A percentile compares a stretch with the other conserved stretches of the same genome.
These are phyloP conservation scores for Phytophthora uliginosa DNA, from an alignment of 352 stramenopile genomes.

Conservation along the genomic window DNA sequence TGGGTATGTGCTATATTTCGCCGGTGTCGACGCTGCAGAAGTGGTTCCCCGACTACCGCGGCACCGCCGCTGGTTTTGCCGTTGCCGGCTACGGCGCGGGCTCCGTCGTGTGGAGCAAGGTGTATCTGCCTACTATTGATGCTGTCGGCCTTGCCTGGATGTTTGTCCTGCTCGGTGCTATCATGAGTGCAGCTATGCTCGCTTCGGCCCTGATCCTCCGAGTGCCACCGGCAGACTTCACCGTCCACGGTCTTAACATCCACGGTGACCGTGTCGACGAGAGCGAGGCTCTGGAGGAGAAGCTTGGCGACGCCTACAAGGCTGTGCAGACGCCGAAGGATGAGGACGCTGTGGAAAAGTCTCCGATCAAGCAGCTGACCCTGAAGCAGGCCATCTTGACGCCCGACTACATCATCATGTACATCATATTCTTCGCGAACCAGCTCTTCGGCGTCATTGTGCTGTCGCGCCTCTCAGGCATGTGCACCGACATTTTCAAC, in stretches of 20 bases:
- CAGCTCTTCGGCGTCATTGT: constrained; percentile 75
- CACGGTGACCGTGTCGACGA: constrained; percentile 60
- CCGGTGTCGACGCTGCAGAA: constrained; percentile 74
- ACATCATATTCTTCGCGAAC: constrained; percentile 76
- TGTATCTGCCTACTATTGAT: constrained; percentile 62
- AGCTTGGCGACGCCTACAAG: constrained; percentile 55
- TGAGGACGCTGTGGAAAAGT: constrained; percentile 26
- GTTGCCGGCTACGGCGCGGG: constrained; percentile 71
- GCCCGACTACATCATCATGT: constrained; percentile 71
- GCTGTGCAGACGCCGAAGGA: constrained; percentile 46
- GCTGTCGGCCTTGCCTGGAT: constrained; percentile 50
- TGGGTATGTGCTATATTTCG: constrained; percentile 78
- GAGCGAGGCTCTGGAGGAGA: constrained; percentile 48
- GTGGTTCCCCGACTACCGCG: constrained; percentile 83
- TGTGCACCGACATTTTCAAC: constrained; percentile 64
- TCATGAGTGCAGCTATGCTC: constrained; percentile 58
- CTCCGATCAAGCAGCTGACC: constrained; percentile 55
- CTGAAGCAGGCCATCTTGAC: constrained; percentile 67
- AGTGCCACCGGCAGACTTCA: constrained; percentile 56
- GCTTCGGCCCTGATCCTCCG: constrained; percentile 55
- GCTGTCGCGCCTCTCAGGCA: constrained; percentile 66
- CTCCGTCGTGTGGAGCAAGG: constrained; percentile 72
- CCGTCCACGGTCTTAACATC: constrained; percentile 65
- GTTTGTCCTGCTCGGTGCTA: constrained; percentile 54
- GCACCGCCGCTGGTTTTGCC: constrained; percentile 70